Percentiles rank a stretch among this genome's conserved stretches.
phyloP scores from a whole-genome alignment of 2,329 filamentous ascomycete genomes.

The Botrytis deweyae region DNA sequence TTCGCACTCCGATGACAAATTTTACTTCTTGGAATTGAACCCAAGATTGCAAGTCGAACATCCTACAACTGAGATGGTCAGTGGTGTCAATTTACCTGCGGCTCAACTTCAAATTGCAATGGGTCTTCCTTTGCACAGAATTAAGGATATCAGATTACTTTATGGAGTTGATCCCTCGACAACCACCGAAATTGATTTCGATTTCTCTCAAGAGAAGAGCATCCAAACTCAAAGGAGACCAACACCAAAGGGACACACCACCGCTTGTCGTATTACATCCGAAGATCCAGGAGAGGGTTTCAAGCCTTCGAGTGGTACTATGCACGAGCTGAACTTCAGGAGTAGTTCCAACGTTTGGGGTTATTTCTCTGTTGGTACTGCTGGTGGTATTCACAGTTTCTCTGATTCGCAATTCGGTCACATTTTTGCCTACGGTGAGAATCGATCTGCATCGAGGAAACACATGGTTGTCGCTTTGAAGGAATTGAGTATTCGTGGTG shows the following conservation, averaged over 20 bases:
- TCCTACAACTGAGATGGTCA: conserved; percentile 99
- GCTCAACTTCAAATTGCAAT: conserved; percentile 98
- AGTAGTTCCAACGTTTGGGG: conserved; percentile 99
- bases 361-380: conserved; percentile 98
- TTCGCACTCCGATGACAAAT: conserved; percentile 96
- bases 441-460: conserved; percentile 90
- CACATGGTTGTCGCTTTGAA: conserved; percentile 99
- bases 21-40: conserved; percentile 99
- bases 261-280: conserved; percentile 97
- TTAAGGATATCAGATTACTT: conserved; percentile 91
- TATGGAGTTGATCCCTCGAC: conserved; percentile 94
- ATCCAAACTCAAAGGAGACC: conserved; percentile 83
- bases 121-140: conserved; percentile 93
- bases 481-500: conserved; percentile 98
- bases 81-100: conserved; percentile 92
- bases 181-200: conserved; percentile 87
- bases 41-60: conserved; percentile 99
- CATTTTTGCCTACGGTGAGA: conserved; percentile 99
- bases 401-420: conserved; percentile 99
- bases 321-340: conserved; percentile 98
- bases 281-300: conserved; percentile 99
- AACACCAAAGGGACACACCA: conserved; percentile 93
- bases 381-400: conserved; percentile 97
- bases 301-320: conserved; percentile 98
- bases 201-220: conserved; percentile 86